Conservation (phyloP, 1,139 yeast genomes). For the Zygoascus sp. region DNA sequence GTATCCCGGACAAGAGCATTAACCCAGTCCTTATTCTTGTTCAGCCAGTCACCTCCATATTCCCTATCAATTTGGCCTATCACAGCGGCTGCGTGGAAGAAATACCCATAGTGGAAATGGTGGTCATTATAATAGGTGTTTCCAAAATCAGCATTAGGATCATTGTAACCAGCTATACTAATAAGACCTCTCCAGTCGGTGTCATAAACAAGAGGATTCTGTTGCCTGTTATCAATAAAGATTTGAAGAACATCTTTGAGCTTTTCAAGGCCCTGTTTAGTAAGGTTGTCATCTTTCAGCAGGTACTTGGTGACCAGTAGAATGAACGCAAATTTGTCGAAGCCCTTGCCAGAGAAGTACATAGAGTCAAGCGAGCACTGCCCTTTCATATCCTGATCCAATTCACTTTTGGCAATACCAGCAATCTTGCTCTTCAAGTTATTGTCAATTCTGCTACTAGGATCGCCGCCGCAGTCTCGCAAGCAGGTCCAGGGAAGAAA, state of each 20-base stretch:
- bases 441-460: neutral
- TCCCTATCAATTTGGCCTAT: conserved; percentile 57
- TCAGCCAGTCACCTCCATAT: conserved; percentile 59
- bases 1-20: conserved; percentile 62
- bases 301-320: conserved; percentile 55
- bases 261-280: conserved; percentile 44
- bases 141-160: conserved; percentile 55
- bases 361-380: conserved; percentile 50
- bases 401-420: conserved; percentile 51
- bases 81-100: conserved; percentile 68
- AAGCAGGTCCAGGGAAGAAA: conserved; percentile 46
- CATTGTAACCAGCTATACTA: conserved; percentile 44
- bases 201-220: conserved; percentile 63
- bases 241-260: conserved; percentile 52
- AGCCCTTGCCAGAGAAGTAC: conserved; percentile 64
- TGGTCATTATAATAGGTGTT: conserved; percentile 66
- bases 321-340: conserved; percentile 71
- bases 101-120: conserved; percentile 73
- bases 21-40: conserved; percentile 55
- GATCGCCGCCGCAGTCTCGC: conserved; percentile 1
- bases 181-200: conserved; percentile 62
- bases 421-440: conserved; percentile 34
- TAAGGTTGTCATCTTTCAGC: conserved; percentile 47
- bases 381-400: conserved; percentile 49
- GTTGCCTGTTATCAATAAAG: conserved; percentile 47